phyloP scores from a whole-genome alignment of 1,139 yeast genomes.

The Zhuliangozyma blackwelliae region DNA sequence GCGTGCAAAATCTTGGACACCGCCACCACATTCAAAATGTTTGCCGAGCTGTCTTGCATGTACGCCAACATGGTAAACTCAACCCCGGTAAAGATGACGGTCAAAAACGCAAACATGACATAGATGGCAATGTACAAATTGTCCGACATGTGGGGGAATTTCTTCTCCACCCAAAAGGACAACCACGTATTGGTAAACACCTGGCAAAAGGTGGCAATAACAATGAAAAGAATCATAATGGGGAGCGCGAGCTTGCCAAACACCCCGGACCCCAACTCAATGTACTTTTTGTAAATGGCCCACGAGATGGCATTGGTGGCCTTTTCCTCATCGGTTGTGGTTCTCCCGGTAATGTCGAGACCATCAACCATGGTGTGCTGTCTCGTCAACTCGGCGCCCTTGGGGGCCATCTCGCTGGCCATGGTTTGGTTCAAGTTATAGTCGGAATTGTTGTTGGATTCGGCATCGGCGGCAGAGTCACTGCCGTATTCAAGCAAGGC shows the following conservation, averaged over 20 bases:
- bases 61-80: slow-evolving; percentile 55
- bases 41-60: slow-evolving; percentile 44
- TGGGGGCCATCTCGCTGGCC: background rate
- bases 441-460: slow-evolving; percentile 1
- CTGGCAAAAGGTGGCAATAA: slow-evolving; percentile 36
- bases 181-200: slow-evolving; percentile 40
- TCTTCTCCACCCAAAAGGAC: slow-evolving; percentile 32
- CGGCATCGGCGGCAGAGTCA: slow-evolving; percentile 10
- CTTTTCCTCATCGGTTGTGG: slow-evolving; percentile 34
- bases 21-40: slow-evolving; percentile 34
- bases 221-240: slow-evolving; percentile 31
- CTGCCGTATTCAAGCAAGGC: slow-evolving; percentile 24
- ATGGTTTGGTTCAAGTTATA: slow-evolving; percentile 1
- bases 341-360: slow-evolving; percentile 20
- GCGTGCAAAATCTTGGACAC: slow-evolving; percentile 36
- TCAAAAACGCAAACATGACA: slow-evolving; percentile 31
- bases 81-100: slow-evolving; percentile 45
- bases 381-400: background rate
- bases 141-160: slow-evolving; percentile 20
- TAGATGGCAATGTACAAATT: slow-evolving; percentile 30
- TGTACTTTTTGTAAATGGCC: slow-evolving; percentile 32
- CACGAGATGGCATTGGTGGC: slow-evolving; percentile 40
- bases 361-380: slow-evolving; percentile 11
- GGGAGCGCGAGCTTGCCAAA: slow-evolving; percentile 28
- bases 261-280: slow-evolving; percentile 38